Percentiles rank a stretch among this genome's conserved stretches.
Conservation (phyloP, 2,329 filamentous ascomycete species). For the Graphilbum sp. region DNA sequence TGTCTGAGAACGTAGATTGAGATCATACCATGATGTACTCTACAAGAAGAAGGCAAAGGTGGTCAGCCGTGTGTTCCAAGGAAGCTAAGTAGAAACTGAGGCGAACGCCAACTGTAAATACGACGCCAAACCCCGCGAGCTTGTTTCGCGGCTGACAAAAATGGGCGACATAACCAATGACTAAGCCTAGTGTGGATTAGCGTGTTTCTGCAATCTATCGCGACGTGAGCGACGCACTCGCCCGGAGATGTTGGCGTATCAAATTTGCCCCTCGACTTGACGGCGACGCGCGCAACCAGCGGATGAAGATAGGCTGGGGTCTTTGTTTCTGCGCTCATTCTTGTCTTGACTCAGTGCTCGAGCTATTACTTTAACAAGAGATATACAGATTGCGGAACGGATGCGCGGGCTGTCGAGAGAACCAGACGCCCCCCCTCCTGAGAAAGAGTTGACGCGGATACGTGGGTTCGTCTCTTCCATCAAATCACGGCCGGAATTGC, state of each 20-base stretch:
- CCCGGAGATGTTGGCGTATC: background rate
- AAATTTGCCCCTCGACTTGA: slow-evolving; percentile 2
- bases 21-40: no score
- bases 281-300: slow-evolving; percentile 3
- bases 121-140: background rate
- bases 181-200: slow-evolving; percentile 4
- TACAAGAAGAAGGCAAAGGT: no score
- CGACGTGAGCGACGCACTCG: slow-evolving; percentile 9
- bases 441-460: background rate
- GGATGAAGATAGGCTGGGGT: background rate
- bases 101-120: background rate
- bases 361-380: no score
- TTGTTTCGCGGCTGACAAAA: slow-evolving; percentile 9
- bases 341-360: no score
- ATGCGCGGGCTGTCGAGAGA: no score
- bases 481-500: no score
- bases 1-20: no score
- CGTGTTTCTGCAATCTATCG: slow-evolving; percentile 5
- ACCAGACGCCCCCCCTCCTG: background rate
- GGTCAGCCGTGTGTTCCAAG: no score
- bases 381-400: no score
- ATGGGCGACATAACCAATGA: background rate
- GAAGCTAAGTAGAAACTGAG: no score
- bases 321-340: no score
- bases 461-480: no score